Conservation (phyloP, 345 rosid species). For the Microthlaspi erraticum region DNA sequence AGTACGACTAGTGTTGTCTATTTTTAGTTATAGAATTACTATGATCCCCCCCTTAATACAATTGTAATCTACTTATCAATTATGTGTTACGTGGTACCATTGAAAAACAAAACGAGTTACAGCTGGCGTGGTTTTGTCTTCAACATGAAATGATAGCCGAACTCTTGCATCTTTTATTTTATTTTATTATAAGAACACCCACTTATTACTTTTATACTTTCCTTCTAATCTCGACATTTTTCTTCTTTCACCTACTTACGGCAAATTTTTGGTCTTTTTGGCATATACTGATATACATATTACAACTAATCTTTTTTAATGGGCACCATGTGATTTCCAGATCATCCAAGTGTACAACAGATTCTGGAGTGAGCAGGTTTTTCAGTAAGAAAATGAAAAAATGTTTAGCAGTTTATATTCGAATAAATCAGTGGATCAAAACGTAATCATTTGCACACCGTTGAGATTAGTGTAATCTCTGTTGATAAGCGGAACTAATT, state of each 20-base stretch:
- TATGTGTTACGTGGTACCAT: conserved; percentile 26
- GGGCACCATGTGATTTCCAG: conserved; percentile 22
- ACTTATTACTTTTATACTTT: conserved; percentile 26
- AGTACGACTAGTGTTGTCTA: conserved; percentile 17
- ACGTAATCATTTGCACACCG: background rate
- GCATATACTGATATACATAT: background rate
- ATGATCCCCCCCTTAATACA: background rate
- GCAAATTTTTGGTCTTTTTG: conserved; percentile 11
- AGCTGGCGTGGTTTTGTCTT: conserved; percentile 37
- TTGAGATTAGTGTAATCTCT: background rate
- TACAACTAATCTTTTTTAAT: background rate
- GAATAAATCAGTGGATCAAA: conserved; percentile 1
- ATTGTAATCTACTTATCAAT: background rate
- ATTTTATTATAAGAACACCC: conserved; percentile 29
- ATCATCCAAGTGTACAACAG: conserved; percentile 30
- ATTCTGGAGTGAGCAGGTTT: background rate
- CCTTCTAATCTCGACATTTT: conserved; percentile 29
- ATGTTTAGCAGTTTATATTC: background rate
- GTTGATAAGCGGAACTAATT: no score
- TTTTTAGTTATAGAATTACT: conserved; percentile 12
- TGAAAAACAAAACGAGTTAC: conserved; percentile 24
- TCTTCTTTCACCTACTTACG: background rate
- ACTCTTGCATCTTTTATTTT: no score
- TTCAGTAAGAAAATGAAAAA: background rate
- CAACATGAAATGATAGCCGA: conserved; percentile 30